These are phyloP conservation scores for Rhododendron griersonianum DNA, from an alignment of 148 eudicot species.

Conservation along the genomic window DNA sequence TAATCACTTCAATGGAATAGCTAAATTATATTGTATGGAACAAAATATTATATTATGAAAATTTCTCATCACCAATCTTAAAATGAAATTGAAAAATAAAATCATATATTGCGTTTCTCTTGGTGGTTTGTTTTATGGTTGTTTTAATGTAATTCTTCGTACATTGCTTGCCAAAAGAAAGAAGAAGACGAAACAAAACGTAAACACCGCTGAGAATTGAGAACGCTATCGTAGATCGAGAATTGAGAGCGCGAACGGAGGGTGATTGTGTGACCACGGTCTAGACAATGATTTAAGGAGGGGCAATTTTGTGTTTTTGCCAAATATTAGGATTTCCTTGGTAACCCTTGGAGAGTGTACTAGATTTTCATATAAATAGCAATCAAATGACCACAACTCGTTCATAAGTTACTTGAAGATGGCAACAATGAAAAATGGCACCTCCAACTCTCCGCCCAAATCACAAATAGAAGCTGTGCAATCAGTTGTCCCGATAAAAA, in stretches of 20 bases:
- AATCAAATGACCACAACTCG: background rate
- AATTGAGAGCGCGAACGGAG: background rate
- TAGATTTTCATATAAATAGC: background rate
- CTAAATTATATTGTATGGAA: too few species aligned
- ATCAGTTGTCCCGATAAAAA: slow-evolving; percentile 15
- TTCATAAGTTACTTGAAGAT: background rate
- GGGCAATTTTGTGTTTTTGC: background rate
- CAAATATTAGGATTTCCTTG: background rate
- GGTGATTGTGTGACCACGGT: background rate
- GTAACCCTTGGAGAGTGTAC: background rate
- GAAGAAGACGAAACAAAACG: too few species aligned
- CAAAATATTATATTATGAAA: too few species aligned
- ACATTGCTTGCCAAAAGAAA: too few species aligned
- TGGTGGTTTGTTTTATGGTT: too few species aligned
- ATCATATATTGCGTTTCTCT: too few species aligned
- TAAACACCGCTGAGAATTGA: background rate
- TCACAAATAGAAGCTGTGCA: slow-evolving; percentile 7
- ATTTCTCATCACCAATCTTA: too few species aligned
- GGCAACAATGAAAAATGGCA: background rate
- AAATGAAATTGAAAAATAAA: too few species aligned
- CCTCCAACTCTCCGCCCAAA: background rate
- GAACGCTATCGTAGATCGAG: background rate
- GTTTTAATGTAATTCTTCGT: too few species aligned
- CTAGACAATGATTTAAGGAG: background rate
- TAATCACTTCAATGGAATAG: too few species aligned